Evolutionary conservation across 1,284 basidiomycete species (phyloP), one percentile per base, ranked within the genome.

Genomic region (Cryptococcus sp.): DNA sequence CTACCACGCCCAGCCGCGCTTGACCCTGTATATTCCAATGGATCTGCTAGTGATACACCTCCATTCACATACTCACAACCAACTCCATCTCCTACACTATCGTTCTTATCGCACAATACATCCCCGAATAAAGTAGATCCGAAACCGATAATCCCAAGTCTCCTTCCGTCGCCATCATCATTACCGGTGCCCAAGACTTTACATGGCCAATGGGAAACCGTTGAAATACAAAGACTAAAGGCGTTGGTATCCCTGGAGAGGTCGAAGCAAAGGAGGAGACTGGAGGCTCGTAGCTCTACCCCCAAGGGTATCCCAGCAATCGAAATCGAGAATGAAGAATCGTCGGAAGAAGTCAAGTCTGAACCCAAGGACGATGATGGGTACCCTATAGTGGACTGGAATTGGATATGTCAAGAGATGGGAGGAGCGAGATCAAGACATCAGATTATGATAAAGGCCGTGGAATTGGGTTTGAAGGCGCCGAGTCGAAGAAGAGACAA

Each of bases 371-470:
- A 11, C 30, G 11, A 11, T 10, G 32, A 31, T 13, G 46, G 23
- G 5, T 36, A 55, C 5, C 52, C 60, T 15, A 58, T 57, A 48
- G 59, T 64, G 7, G 63, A 70, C 50, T 70, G 68, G 68, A 56
- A 60, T 13, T 61, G 56, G 55, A 60, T 70, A 5, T 55, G 56
- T 14, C 47, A 58, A 31, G 49, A 59, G 30, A 65, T 70, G 37
- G 66, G 64, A 13, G 51, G 46, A 5, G 57, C 55, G 15, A 58
- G 68, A 53, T 64, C 57, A 31, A 57, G 63, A 42, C 63, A 64
- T 50, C 68, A 70, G 57, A 60, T 70, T n/a, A 46, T 67, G 49
- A 62, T 65, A 49, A 64, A 68, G 49, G 68, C 68, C 14, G 65
- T 68, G 7, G 61, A 68, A 45, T 50, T 66, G 35, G 68, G 68